Evolutionary conservation across 306 rosid species (phyloP).

Genomic region (Fragaria iinumae): DNA sequence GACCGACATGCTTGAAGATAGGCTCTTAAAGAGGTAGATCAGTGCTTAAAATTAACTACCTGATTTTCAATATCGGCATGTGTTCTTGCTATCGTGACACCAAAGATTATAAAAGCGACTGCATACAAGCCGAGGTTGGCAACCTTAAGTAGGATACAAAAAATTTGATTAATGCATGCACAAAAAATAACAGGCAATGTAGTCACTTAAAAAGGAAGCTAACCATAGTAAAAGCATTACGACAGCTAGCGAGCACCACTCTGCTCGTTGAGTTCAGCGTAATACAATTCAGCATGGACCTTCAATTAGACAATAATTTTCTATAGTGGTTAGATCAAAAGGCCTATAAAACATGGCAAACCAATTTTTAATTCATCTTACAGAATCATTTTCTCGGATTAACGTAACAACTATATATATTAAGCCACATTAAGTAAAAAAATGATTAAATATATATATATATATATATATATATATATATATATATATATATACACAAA

Average conservation of each 20-base stretch:
- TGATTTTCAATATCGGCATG: constrained; percentile 58
- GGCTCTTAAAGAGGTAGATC: constrained; percentile 18
- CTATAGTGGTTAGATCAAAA: constrained; percentile 13
- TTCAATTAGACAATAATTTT: constrained; percentile 33
- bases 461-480: no score
- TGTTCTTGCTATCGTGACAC: constrained; percentile 40
- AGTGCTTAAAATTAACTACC: constrained; percentile 41
- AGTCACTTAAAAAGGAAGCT: constrained; percentile 27
- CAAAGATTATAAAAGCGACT: constrained; percentile 68
- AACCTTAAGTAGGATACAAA: constrained; percentile 43
- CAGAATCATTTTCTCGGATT: neutral
- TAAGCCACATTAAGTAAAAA: neutral
- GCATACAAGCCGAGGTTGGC: constrained; percentile 88
- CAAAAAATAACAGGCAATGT: neutral
- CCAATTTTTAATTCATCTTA: neutral
- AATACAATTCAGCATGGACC: constrained; percentile 96
- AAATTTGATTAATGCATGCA: neutral
- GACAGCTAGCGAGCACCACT: constrained; percentile 90
- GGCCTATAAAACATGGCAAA: neutral
- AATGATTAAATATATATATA: no score
- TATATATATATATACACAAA: no score
- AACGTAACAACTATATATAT: neutral
- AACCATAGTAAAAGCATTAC: constrained; percentile 95
- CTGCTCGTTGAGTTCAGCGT: constrained; percentile 86
- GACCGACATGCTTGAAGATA: constrained; percentile 21